phyloP scores from a whole-genome alignment of 2,329 filamentous ascomycete genomes.

The Fusarium dlaminii region DNA sequence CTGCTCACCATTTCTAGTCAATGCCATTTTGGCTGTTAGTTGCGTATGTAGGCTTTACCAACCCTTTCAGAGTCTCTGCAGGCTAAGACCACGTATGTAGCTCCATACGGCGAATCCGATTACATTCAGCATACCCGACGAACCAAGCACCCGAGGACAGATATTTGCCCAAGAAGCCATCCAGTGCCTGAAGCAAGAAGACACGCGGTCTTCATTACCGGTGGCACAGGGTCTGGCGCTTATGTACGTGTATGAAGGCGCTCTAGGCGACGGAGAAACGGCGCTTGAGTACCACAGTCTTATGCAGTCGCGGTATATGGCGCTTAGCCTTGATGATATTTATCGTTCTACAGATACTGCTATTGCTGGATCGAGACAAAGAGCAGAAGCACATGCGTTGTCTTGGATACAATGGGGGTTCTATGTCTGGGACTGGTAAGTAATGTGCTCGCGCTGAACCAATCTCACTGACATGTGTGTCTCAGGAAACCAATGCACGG shows the following conservation, averaged over 20 bases:
- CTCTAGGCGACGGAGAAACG: conserved; percentile 9
- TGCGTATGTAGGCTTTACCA: conserved; percentile 18
- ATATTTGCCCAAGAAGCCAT: conserved; percentile 20
- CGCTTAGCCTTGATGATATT: conserved; percentile 15
- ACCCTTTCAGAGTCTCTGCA: neutral
- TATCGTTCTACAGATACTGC: conserved; percentile 15
- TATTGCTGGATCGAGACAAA: conserved; percentile 15
- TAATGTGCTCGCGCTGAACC: neutral
- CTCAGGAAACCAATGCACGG: conserved; percentile 32
- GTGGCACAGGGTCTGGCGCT: conserved; percentile 18
- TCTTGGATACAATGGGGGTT: conserved; percentile 34
- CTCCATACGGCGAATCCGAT: conserved; percentile 7
- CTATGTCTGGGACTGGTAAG: conserved; percentile 30
- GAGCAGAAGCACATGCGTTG: conserved; percentile 19
- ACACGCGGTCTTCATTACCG: neutral
- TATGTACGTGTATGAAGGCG: conserved; percentile 21
- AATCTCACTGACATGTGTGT: neutral
- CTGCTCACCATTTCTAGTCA: conserved; percentile 30
- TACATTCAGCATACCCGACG: conserved; percentile 1
- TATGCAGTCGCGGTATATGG: conserved; percentile 23
- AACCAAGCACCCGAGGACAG: conserved; percentile 8
- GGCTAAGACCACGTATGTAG: neutral
- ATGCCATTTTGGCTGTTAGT: conserved; percentile 30
- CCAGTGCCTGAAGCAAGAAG: conserved; percentile 6
- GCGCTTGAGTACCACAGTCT: conserved; percentile 11